Base-by-base conservation (phyloP, 2,329 filamentous ascomycete genomes). In the Venturia pyrina region DNA sequence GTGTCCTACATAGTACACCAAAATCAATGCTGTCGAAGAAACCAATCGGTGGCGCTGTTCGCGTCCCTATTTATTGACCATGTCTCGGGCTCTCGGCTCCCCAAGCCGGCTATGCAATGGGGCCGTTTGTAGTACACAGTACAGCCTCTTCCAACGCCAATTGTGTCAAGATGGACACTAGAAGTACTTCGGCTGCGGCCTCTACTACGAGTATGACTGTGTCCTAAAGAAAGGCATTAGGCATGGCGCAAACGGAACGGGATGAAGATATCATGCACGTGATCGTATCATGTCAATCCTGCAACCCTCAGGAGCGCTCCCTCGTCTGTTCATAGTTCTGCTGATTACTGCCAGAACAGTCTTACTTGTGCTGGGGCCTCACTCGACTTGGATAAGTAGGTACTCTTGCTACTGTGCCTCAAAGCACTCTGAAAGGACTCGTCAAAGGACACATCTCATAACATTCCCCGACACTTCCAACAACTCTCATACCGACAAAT, bases 141-240 rank as follows among this genome's bases (percentile, higher is more conserved):
- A 40, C 28, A 37, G 15, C 28, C 28, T 59, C 15, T 37, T 59
- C 32, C 6, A 34, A 59, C 53, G 53, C 53, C 53, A 59, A 37
- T 59, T 32, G 53, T 59, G 53, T 59, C 53, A 59, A 59, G 28
- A 59, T 59, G 53, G 53, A 37, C 53, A 34, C 10, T 57, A n/a
- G n/a, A n/a, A n/a, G 5, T 10, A 10, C 34, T 37, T 19, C 32
- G 53, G 53, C 53, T 11, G 37, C 53, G 37, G 53, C 53, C 53
- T 32, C 53, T 59, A 59, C 32, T 17, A 7, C 28, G 28, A 28
- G 28, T 28, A 28, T 28, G 28, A 28, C 28, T 28, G 28, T 28
- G 28, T n/a, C n/a, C n/a, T n/a, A n/a, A n/a, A n/a, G n/a, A n/a
- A n/a, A n/a, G n/a, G n/a, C n/a, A n/a, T n/a, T n/a, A n/a, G n/a